phyloP scores from a whole-genome alignment of 2,329 filamentous ascomycete genomes.

The Colletotrichum caudatum region DNA sequence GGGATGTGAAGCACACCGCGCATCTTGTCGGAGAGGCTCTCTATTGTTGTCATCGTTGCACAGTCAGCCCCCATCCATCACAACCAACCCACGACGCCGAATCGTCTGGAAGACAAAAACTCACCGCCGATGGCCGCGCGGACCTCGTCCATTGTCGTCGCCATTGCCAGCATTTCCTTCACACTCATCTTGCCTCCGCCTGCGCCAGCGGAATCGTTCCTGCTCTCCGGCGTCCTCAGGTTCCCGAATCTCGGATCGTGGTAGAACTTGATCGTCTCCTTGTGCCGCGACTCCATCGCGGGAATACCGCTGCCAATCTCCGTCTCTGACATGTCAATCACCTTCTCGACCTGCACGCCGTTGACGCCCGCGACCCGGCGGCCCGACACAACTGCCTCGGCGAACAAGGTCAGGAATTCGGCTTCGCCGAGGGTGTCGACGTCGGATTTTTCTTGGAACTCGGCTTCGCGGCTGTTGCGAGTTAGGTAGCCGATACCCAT shows the following conservation, averaged over 20 bases:
- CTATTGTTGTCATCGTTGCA: too few relatives aligned
- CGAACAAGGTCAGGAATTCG: conserved; percentile 57
- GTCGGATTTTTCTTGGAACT: conserved; percentile 20
- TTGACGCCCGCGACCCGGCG: conserved; percentile 34
- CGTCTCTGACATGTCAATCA: too few relatives aligned
- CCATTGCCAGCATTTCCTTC: conserved; percentile 14
- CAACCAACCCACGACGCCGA: too few relatives aligned
- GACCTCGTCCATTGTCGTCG: conserved; percentile 7
- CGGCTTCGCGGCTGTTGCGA: conserved; percentile 35
- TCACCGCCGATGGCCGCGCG: not conserved
- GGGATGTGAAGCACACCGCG: too few relatives aligned
- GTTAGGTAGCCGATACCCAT: conserved; percentile 58
- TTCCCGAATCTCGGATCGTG: conserved; percentile 20
- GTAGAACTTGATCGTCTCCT: conserved; percentile 8
- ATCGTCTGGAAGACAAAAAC: not conserved
- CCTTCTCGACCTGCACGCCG: not conserved
- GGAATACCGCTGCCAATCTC: too few relatives aligned
- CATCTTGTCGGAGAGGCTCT: too few relatives aligned
- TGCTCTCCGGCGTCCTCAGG: conserved; percentile 1
- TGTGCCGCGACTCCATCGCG: not conserved
- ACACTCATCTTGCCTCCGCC: not conserved
- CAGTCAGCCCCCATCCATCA: too few relatives aligned
- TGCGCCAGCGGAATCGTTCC: not conserved
- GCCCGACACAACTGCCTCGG: conserved; percentile 55
- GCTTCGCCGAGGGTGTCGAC: conserved; percentile 42